Conservation (phyloP, 345 rosid species). For the Mallotus nudiflorus region DNA sequence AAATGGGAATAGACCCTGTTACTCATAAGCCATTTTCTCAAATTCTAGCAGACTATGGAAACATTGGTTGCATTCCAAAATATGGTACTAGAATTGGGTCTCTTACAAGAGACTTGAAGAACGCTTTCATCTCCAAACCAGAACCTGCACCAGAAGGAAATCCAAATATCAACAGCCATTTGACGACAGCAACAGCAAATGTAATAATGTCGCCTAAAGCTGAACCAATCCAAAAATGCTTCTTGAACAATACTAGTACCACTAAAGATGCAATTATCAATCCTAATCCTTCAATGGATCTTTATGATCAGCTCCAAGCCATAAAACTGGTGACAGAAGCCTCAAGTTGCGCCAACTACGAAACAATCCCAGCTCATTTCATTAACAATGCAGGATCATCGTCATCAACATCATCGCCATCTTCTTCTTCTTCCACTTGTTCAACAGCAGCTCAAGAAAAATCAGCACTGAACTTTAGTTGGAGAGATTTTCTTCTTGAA, state of each 20-base stretch:
- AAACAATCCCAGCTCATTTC: constrained; percentile 16
- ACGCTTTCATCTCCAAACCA: constrained; percentile 23
- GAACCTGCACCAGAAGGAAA: constrained; percentile 4
- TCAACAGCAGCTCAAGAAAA: constrained; percentile 54
- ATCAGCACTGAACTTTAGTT: constrained; percentile 44
- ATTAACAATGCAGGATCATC: constrained; percentile 31
- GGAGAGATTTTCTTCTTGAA: constrained; percentile 87
- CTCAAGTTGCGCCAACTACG: constrained; percentile 33
- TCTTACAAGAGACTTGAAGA: constrained; percentile 44
- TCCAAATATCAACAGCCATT: constrained; percentile 19
- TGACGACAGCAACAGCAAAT: constrained; percentile 18
- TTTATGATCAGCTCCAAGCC: constrained; percentile 76
- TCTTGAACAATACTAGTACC: background rate
- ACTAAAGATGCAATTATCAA: background rate
- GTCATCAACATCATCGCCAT: constrained; percentile 32
- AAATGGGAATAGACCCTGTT: constrained; percentile 93
- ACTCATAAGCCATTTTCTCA: constrained; percentile 93
- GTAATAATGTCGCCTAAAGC: constrained; percentile 17
- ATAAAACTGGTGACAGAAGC: constrained; percentile 65
- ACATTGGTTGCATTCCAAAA: constrained; percentile 58
- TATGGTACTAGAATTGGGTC: constrained; percentile 47
- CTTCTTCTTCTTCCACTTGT: constrained; percentile 56
- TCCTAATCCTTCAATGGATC: constrained; percentile 42
- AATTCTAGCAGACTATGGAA: constrained; percentile 81
- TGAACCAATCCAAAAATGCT: constrained; percentile 29